Conservation (phyloP, 768 basidiomycete genomes). For the Asterophora parasitica region DNA sequence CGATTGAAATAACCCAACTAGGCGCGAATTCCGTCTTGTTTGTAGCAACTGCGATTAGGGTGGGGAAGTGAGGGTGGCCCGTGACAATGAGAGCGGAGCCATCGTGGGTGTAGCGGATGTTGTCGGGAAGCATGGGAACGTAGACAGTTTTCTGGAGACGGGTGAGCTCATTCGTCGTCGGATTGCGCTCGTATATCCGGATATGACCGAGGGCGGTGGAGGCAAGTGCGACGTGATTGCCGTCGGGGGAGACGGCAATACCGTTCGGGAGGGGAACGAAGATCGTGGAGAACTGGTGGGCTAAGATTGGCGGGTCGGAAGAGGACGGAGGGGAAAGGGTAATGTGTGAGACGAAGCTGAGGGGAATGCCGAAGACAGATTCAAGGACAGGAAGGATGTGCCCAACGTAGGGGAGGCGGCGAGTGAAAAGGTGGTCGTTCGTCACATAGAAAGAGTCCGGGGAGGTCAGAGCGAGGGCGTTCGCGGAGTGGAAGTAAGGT, state of each 20-base stretch:
- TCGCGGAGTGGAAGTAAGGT: constrained; percentile 58
- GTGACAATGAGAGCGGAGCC: constrained; percentile 47
- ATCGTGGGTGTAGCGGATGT: constrained; percentile 47
- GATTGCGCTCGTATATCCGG: constrained; percentile 47
- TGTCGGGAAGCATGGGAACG: constrained; percentile 61
- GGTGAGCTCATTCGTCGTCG: constrained; percentile 38
- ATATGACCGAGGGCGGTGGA: constrained; percentile 46
- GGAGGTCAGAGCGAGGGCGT: constrained; percentile 61
- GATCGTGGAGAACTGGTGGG: constrained; percentile 35
- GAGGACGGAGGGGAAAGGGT: constrained; percentile 30
- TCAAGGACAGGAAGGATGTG: constrained; percentile 50
- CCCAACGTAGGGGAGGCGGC: constrained; percentile 53
- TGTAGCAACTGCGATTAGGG: constrained; percentile 40
- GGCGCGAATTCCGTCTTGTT: constrained; percentile 39
- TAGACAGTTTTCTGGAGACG: constrained; percentile 31
- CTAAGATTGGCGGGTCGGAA: constrained; percentile 21
- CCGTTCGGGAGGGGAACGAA: constrained; percentile 70
- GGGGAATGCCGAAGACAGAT: constrained; percentile 49
- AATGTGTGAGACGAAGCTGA: constrained; percentile 57
- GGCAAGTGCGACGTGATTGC: constrained; percentile 50
- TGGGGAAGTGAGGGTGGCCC: constrained; percentile 63
- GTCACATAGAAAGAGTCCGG: constrained; percentile 66
- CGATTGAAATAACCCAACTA: constrained; percentile 57
- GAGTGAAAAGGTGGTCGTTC: constrained; percentile 68
- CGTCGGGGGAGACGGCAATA: constrained; percentile 50